These are phyloP conservation scores for Globisporangium paddicum DNA, from an alignment of 352 stramenopile species.

Conservation along the genomic window DNA sequence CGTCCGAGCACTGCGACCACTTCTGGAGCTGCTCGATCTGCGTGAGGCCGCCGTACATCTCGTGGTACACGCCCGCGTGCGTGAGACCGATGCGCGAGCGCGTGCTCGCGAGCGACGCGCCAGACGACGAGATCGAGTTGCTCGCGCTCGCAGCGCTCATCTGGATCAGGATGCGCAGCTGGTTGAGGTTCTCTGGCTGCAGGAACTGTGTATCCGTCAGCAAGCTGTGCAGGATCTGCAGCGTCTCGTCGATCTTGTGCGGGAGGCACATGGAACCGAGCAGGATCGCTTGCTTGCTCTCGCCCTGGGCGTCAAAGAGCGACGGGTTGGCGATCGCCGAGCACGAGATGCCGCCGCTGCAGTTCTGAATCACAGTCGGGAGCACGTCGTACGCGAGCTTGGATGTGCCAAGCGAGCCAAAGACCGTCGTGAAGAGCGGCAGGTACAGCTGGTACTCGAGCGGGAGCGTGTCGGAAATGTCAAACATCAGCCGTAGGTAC, in stretches of 20 bases:
- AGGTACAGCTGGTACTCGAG: constrained; percentile 61
- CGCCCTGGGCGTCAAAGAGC: constrained; percentile 35
- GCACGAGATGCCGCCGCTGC: constrained; percentile 69
- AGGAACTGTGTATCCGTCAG: constrained; percentile 76
- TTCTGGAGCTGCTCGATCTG: constrained; percentile 74
- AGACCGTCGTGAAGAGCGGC: constrained; percentile 63
- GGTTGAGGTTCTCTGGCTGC: constrained; percentile 59
- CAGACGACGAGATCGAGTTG: constrained; percentile 65
- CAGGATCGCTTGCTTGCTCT: constrained; percentile 55
- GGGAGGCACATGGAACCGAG: constrained; percentile 66
- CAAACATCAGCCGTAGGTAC: constrained; percentile 73
- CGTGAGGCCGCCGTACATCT: constrained; percentile 67
- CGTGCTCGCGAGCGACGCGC: constrained; percentile 49
- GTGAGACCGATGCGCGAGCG: constrained; percentile 60
- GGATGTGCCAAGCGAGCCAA: constrained; percentile 72
- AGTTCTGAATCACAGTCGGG: constrained; percentile 70
- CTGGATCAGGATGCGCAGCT: constrained; percentile 71
- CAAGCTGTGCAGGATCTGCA: constrained; percentile 52
- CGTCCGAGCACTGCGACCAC: constrained; percentile 63
- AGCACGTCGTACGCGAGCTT: constrained; percentile 60
- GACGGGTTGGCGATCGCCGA: constrained; percentile 49
- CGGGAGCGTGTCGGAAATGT: constrained; percentile 41
- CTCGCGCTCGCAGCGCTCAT: constrained; percentile 65
- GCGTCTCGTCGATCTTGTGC: constrained; percentile 63
- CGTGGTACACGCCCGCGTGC: constrained; percentile 44